Conservation (phyloP, 305 asterid genomes). For the Rubia tinctorum region DNA sequence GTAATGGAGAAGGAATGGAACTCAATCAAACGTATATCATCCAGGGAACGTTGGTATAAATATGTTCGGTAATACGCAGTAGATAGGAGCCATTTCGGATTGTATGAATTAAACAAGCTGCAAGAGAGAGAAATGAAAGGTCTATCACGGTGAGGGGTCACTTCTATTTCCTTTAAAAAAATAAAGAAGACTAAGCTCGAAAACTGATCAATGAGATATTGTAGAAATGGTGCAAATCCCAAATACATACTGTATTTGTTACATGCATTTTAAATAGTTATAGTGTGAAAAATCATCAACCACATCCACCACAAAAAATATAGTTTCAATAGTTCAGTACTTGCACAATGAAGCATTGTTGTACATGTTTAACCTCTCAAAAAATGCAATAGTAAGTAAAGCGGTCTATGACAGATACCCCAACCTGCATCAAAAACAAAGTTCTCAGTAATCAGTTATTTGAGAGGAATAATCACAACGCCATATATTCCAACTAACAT, state of each 20-base stretch:
- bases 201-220: background rate
- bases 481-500: conserved; percentile 46
- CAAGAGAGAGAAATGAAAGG: conserved; percentile 23
- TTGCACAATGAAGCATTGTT: conserved; percentile 92
- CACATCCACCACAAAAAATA: background rate
- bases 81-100: conserved; percentile 76
- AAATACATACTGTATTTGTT: background rate
- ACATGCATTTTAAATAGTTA: background rate
- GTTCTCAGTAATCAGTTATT: conserved; percentile 4
- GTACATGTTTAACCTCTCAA: conserved; percentile 91
- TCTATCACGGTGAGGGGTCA: conserved; percentile 4
- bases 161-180: background rate
- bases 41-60: conserved; percentile 64
- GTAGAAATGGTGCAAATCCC: background rate
- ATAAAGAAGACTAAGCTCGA: background rate
- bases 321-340: conserved; percentile 25
- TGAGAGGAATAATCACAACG: background rate
- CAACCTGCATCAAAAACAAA: conserved; percentile 53
- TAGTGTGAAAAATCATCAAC: background rate
- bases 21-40: conserved; percentile 48
- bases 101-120: conserved; percentile 87
- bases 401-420: conserved; percentile 91
- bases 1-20: conserved; percentile 13
- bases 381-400: conserved; percentile 93
- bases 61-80: conserved; percentile 83